Percentiles rank a stretch among this genome's conserved stretches.
Conservation (phyloP, 495 filamentous ascomycete genomes). For the Bacidia gigantensis region DNA sequence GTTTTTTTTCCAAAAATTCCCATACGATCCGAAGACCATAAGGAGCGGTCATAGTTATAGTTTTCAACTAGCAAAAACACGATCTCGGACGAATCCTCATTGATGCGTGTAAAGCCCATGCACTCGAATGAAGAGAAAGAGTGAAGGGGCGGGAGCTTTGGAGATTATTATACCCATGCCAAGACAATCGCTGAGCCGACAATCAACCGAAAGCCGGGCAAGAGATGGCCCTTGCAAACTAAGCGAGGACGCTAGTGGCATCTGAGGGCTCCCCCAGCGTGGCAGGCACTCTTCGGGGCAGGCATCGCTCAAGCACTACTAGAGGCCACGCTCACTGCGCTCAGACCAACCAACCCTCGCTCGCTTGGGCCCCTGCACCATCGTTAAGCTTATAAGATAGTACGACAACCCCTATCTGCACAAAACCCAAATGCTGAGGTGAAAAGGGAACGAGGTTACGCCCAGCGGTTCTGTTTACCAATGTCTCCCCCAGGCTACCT, state of each 20-base stretch:
- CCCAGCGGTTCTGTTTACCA: too few species aligned
- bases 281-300: too few species aligned
- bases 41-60: constrained; percentile 38
- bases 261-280: too few species aligned
- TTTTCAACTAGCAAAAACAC: constrained; percentile 47
- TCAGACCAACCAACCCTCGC: too few species aligned
- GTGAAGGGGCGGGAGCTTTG: neutral
- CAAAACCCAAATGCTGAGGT: too few species aligned
- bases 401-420: too few species aligned
- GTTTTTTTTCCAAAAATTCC: constrained; percentile 31
- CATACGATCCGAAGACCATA: constrained; percentile 32
- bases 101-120: constrained; percentile 35
- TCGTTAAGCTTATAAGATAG: too few species aligned
- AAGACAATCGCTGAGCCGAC: neutral
- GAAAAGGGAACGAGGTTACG: too few species aligned
- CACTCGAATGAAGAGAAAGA: constrained; percentile 18
- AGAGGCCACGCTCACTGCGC: too few species aligned
- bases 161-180: neutral
- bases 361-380: too few species aligned
- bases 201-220: constrained; percentile 7
- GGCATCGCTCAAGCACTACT: too few species aligned
- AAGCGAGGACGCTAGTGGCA: too few species aligned
- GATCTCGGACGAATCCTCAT: constrained; percentile 43
- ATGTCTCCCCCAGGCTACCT: neutral
- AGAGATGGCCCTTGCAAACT: neutral